phyloP scores from a whole-genome alignment of 2,329 filamentous ascomycete species.

The Exophiala lecanii-corni region DNA sequence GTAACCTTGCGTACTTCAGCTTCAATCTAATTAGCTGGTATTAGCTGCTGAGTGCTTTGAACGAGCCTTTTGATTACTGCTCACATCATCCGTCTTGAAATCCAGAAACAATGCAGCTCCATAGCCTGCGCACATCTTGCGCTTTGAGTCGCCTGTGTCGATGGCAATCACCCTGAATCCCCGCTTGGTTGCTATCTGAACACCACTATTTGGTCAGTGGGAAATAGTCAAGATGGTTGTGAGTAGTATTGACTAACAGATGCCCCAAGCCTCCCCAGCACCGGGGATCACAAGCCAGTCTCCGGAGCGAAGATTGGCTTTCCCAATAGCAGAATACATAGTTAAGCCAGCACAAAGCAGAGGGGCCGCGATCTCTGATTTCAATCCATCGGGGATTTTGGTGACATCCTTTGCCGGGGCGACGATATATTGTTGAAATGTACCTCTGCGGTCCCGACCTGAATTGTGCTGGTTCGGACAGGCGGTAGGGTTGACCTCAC shows the following conservation, averaged over 20 bases:
- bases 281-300: slow-evolving; percentile 36
- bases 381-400: slow-evolving; percentile 32
- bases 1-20: slow-evolving; percentile 38
- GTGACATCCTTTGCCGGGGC: slow-evolving; percentile 35
- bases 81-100: slow-evolving; percentile 34
- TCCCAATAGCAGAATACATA: slow-evolving; percentile 38
- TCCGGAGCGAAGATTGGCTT: slow-evolving; percentile 33
- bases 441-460: slow-evolving; percentile 36
- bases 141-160: slow-evolving; percentile 35
- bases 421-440: slow-evolving; percentile 37
- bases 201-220: slow-evolving; percentile 28
- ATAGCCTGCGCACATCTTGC: slow-evolving; percentile 31
- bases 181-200: slow-evolving; percentile 35
- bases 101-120: slow-evolving; percentile 35
- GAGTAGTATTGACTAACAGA: slow-evolving; percentile 28
- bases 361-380: slow-evolving; percentile 33
- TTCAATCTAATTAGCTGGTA: slow-evolving; percentile 28
- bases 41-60: no score
- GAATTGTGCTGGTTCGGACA: slow-evolving; percentile 38
- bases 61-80: background rate
- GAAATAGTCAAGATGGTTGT: background rate
- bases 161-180: slow-evolving; percentile 36
- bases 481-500: slow-evolving; percentile 35
- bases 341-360: slow-evolving; percentile 37
- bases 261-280: slow-evolving; percentile 38